Evolutionary conservation across 148 eudicot species (phyloP).

Genomic region (Camellia sinensis): DNA sequence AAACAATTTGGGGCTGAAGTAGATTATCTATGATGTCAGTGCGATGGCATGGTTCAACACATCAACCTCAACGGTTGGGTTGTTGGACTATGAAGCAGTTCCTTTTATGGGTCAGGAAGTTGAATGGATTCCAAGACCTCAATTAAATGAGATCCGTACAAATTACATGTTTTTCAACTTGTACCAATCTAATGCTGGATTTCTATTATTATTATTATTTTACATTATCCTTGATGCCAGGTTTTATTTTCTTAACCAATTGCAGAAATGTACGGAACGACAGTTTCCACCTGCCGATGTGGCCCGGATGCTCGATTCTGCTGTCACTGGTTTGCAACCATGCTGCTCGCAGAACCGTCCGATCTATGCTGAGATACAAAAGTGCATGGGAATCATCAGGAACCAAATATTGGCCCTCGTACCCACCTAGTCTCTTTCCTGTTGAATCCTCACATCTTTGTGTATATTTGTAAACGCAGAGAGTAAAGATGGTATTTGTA

Average conservation of each 20-base stretch:
- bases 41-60: background rate
- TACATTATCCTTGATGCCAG: background rate
- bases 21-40: background rate
- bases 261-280: conserved; percentile 97
- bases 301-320: conserved; percentile 79
- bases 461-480: conserved; percentile 12
- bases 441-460: background rate
- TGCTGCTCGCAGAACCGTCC: conserved; percentile 72
- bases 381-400: conserved; percentile 87
- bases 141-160: no score
- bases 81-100: background rate
- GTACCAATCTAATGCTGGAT: background rate
- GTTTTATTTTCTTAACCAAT: background rate
- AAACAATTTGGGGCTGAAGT: no score
- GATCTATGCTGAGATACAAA: conserved; percentile 76
- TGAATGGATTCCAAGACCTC: no score
- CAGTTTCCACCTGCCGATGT: conserved; percentile 92
- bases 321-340: conserved; percentile 77
- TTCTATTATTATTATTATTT: background rate
- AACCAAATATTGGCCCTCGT: conserved; percentile 89
- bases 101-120: background rate
- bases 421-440: conserved; percentile 47
- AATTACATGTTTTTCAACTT: no score
- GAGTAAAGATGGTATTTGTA: background rate
- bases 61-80: background rate